Conservation (phyloP, 1,284 basidiomycete genomes). For the Cronartium quercuum region DNA sequence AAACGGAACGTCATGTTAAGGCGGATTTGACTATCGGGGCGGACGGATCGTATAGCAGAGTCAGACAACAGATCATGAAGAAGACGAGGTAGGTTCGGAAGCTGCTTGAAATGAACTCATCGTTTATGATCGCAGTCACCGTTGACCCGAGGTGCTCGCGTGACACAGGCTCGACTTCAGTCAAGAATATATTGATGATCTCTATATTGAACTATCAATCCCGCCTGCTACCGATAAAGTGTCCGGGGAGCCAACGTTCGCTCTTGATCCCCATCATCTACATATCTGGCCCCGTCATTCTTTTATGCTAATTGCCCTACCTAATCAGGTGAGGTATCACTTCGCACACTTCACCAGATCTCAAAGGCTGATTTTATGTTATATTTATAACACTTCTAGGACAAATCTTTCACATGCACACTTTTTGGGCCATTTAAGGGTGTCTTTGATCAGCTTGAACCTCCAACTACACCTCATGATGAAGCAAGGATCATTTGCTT, state of each 20-base stretch:
- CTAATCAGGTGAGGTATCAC: constrained; percentile 68
- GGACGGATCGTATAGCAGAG: constrained; percentile 80
- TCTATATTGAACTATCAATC: constrained; percentile 94
- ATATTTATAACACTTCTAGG: constrained; percentile 58
- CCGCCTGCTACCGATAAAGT: constrained; percentile 58
- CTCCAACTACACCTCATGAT: constrained; percentile 54
- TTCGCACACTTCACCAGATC: constrained; percentile 11
- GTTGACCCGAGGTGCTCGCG: constrained; percentile 5
- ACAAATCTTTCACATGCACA: constrained; percentile 59
- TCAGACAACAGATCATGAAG: constrained; percentile 81
- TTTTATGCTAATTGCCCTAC: constrained; percentile 97
- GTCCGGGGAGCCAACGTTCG: constrained; percentile 57
- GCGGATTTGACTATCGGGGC: constrained; percentile 55
- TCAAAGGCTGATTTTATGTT: neutral
- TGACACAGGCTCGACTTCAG: constrained; percentile 75
- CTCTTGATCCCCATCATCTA: constrained; percentile 86
- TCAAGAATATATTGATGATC: constrained; percentile 88
- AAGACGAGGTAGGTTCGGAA: constrained; percentile 64
- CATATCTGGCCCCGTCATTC: constrained; percentile 98
- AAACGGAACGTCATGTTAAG: constrained; percentile 42
- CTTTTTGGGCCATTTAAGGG: constrained; percentile 81
- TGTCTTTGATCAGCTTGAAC: constrained; percentile 55
- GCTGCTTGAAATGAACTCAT: neutral
- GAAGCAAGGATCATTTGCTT: constrained; percentile 63
- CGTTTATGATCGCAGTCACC: neutral